Percentiles rank a stretch among this genome's conserved stretches.
Conservation (phyloP, 176 grass and related monocot species). For the Thalia dealbata region DNA sequence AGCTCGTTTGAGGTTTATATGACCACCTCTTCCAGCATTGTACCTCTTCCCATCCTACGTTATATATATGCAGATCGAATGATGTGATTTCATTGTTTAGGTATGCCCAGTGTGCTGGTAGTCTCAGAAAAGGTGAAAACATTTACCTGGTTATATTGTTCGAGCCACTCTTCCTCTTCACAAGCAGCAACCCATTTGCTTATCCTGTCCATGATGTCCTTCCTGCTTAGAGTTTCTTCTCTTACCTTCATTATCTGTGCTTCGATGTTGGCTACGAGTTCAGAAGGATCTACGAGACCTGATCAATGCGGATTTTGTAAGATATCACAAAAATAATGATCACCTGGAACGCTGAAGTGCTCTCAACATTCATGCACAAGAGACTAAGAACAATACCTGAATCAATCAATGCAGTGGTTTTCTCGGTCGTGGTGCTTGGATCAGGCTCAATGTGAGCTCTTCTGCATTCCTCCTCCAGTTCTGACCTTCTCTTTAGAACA, state of each 20-base stretch:
- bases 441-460: slow-evolving; percentile 84
- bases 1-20: slow-evolving; percentile 83
- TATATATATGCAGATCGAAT: not conserved
- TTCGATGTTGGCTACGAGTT: slow-evolving; percentile 78
- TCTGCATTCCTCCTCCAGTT: slow-evolving; percentile 87
- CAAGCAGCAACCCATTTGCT: slow-evolving; percentile 88
- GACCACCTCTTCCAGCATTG: slow-evolving; percentile 80
- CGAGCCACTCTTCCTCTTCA: slow-evolving; percentile 88
- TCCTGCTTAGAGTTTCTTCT: slow-evolving; percentile 75
- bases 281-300: slow-evolving; percentile 75
- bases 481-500: slow-evolving; percentile 58
- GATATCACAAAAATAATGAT: slow-evolving; percentile 18
- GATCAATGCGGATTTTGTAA: slow-evolving; percentile 11
- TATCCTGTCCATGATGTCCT: slow-evolving; percentile 94
- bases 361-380: not conserved
- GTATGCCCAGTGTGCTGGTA: not conserved
- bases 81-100: not conserved
- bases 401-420: slow-evolving; percentile 74
- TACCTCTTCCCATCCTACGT: slow-evolving; percentile 86
- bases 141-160: slow-evolving; percentile 99
- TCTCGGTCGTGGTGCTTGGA: slow-evolving; percentile 58
- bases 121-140: not conserved
- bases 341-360: not conserved
- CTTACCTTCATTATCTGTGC: slow-evolving; percentile 70
- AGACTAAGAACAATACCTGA: slow-evolving; percentile 43